Conservation (phyloP, 345 rosid genomes). For the Syzygium oleosum region DNA sequence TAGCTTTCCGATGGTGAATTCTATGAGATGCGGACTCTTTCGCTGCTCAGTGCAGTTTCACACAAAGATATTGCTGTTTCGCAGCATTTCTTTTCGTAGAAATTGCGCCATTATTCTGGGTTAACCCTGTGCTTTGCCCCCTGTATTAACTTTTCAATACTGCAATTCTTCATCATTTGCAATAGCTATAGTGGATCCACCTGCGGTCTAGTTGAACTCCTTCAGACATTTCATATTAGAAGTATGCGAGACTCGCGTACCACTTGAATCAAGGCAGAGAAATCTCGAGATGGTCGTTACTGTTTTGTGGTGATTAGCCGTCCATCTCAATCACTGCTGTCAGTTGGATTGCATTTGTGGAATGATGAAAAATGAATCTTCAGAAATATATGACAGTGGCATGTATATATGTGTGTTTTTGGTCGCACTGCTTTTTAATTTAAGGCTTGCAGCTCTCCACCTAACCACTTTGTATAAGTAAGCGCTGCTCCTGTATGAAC, state of each 20-base stretch:
- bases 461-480: neutral
- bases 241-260: neutral
- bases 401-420: neutral
- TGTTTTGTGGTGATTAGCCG: neutral
- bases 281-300: neutral
- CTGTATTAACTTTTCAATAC: rapidly evolving
- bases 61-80: neutral
- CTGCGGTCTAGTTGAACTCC: neutral
- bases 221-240: neutral
- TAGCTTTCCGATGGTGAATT: neutral
- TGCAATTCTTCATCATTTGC: neutral
- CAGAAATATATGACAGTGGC: neutral
- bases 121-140: neutral
- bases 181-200: neutral
- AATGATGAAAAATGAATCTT: neutral
- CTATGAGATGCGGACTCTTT: neutral
- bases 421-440: neutral
- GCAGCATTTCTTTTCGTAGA: neutral
- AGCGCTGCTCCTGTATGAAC: neutral
- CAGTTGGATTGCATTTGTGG: neutral
- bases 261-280: neutral
- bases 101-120: neutral
- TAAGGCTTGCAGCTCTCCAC: neutral
- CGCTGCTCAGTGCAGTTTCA: too few relatives aligned
- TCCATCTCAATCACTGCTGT: neutral